These are phyloP conservation scores for Auxenochlorella protothecoides DNA, from an alignment of 139 green algal species.

Conservation along the genomic window DNA sequence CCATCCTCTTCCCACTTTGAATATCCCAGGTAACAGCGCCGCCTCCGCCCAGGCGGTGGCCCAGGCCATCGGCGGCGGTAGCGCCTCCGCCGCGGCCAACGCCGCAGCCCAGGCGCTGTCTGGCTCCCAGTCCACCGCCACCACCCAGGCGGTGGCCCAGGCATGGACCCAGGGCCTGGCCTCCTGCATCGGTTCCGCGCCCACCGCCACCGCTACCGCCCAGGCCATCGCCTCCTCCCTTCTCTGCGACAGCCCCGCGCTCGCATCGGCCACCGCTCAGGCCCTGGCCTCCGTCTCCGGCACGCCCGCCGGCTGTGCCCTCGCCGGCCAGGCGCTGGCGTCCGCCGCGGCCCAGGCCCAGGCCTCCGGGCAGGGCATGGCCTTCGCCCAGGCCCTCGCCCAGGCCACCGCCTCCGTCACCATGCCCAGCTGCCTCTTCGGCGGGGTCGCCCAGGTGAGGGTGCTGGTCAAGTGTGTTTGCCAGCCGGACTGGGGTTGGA, in stretches of 20 bases:
- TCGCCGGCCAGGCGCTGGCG: too few species aligned
- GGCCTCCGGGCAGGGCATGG: not conserved
- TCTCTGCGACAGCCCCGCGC: not conserved
- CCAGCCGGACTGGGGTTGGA: too few species aligned
- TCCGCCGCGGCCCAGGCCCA: not conserved
- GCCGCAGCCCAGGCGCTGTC: not conserved
- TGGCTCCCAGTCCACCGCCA: not conserved
- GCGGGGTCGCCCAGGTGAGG: too few species aligned
- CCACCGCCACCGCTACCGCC: not conserved
- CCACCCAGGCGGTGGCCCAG: not conserved
- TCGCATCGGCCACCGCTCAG: conserved; percentile 1
- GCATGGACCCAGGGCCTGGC: not conserved
- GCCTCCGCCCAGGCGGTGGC: not conserved
- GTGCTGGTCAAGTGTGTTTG: too few species aligned
- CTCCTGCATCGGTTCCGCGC: not conserved
- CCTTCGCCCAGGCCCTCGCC: not conserved
- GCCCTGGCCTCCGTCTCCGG: not conserved
- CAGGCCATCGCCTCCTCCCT: not conserved
- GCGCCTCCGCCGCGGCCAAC: too few species aligned
- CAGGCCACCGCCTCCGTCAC: not conserved
- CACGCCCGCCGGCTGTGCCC: too few species aligned
- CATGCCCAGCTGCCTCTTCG: not conserved
- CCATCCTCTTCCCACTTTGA: too few species aligned
- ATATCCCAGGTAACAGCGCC: not conserved
- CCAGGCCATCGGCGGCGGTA: not conserved